Evolutionary conservation across 805 yeast genomes (phyloP).

Genomic region (Lachancea quebecensis): DNA sequence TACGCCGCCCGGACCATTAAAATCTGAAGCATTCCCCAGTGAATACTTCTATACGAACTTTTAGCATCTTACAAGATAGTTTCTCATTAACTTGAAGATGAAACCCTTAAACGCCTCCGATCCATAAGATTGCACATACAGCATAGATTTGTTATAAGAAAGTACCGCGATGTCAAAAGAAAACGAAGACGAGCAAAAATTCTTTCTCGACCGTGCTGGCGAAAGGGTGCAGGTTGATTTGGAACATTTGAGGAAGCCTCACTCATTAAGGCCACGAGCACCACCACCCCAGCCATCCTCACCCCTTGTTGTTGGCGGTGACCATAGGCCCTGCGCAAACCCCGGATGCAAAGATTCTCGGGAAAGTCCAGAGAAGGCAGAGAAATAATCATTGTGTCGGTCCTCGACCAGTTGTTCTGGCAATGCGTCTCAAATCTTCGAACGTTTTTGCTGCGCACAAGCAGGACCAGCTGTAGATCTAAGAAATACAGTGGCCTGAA

Average conservation of each 20-base stretch:
- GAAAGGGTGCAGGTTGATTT: constrained; percentile 16
- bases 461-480: too few relatives aligned
- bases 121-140: background rate
- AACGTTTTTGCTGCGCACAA: background rate
- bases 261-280: constrained; percentile 14
- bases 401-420: background rate
- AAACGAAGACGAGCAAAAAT: constrained; percentile 7
- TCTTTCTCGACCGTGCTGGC: constrained; percentile 19
- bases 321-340: constrained; percentile 20
- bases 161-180: background rate
- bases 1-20: too few relatives aligned
- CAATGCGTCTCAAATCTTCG: background rate
- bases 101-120: background rate
- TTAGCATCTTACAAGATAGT: too few relatives aligned
- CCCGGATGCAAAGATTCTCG: background rate
- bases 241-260: constrained; percentile 22
- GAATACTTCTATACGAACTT: too few relatives aligned
- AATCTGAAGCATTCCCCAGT: too few relatives aligned
- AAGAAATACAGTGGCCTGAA: too few relatives aligned
- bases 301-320: constrained; percentile 16
- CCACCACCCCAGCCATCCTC: background rate
- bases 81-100: background rate
- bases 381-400: background rate
- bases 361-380: background rate
- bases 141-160: background rate